Evolutionary conservation across 352 stramenopile species (phyloP).

Genomic region (Phytophthora pini): DNA sequence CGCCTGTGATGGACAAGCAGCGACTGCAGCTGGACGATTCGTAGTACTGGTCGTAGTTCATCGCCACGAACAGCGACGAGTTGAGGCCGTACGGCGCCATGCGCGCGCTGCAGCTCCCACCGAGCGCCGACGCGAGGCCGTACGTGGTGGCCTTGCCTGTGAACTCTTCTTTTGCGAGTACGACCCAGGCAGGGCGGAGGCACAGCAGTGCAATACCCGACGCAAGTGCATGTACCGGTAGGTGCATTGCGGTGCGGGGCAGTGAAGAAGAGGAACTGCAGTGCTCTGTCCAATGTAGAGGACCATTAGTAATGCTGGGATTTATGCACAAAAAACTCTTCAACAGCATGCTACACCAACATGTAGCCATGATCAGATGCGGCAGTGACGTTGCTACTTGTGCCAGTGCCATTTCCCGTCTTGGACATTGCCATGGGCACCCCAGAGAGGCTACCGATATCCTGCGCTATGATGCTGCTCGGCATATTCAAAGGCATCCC

Average conservation of each 20-base stretch:
- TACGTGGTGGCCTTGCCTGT: constrained; percentile 59
- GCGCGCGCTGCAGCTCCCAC: constrained; percentile 58
- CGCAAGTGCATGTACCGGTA: background rate
- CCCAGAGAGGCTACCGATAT: constrained; percentile 24
- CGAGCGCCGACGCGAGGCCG: constrained; percentile 47
- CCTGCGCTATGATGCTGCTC: constrained; percentile 29
- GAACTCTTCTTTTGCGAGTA: constrained; percentile 45
- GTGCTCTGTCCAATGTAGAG: background rate
- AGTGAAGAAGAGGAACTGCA: constrained; percentile 4
- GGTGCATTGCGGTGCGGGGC: background rate
- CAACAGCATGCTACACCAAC: constrained; percentile 30
- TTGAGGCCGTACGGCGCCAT: constrained; percentile 53
- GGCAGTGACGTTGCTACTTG: constrained; percentile 7
- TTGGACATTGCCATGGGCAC: constrained; percentile 26
- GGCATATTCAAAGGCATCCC: constrained; percentile 34
- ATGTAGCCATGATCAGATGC: constrained; percentile 36
- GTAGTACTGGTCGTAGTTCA: constrained; percentile 72
- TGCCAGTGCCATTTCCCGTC: constrained; percentile 11
- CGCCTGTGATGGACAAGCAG: constrained; percentile 57
- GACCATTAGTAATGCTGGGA: background rate
- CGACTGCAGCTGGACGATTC: constrained; percentile 61
- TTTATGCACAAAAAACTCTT: too few species aligned
- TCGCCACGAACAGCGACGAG: constrained; percentile 57
- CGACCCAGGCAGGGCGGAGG: constrained; percentile 7
- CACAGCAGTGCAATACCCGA: constrained; percentile 9